Base-by-base conservation (phyloP, 768 basidiomycete species). In the Kockovaella imperatae region DNA sequence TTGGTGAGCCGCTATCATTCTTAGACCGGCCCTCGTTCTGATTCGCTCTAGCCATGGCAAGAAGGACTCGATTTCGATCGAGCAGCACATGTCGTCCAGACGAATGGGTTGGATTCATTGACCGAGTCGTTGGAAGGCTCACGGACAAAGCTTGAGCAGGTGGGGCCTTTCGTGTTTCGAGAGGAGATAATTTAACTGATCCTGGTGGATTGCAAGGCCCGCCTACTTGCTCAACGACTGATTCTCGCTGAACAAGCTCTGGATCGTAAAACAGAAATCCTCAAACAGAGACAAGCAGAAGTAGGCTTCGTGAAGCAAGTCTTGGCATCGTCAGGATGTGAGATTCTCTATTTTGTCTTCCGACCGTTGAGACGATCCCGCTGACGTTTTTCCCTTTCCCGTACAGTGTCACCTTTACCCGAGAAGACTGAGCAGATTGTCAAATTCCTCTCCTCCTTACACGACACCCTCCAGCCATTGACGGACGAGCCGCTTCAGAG, bases 121-220 rank as follows among this genome's bases (percentile, higher is more conserved):
- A 73, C 82, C 57, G 77, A 80, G 8, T 80, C 85, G 65, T 75
- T 89, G 2, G 82, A 84, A 21, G 76, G 80, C 30, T 70, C 89
- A 40, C 73, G 84, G 41, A 74, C 76, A 54, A 76, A 80, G 57
- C 74, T 91, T 3, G 80, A 86, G 46, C 78, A 80, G 60, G 87
- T 87, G 59, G 57, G 83, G 77, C 23, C 40, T 38, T 45, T 21
- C 38, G 10, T 18, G 15, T 39, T 21, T n/a, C n/a, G n/a, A n/a
- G n/a, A n/a, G n/a, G n/a, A n/a, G n/a, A n/a, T n/a, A 21, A 8
- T 20, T 39, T 20, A 21, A 18, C 21, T 23, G n/a, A 34, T 17
- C 26, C 15, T 10, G 24, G 24, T 17, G 25, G 17, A 24, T 17
- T 18, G 36, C 21, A 29, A 88, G 84, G 78, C 82, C 77, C 76